A percentile compares a stretch with the other conserved stretches of the same genome.
These are phyloP conservation scores for Cercospora sesami DNA, from an alignment of 2,329 filamentous ascomycete species.

Conservation along the genomic window DNA sequence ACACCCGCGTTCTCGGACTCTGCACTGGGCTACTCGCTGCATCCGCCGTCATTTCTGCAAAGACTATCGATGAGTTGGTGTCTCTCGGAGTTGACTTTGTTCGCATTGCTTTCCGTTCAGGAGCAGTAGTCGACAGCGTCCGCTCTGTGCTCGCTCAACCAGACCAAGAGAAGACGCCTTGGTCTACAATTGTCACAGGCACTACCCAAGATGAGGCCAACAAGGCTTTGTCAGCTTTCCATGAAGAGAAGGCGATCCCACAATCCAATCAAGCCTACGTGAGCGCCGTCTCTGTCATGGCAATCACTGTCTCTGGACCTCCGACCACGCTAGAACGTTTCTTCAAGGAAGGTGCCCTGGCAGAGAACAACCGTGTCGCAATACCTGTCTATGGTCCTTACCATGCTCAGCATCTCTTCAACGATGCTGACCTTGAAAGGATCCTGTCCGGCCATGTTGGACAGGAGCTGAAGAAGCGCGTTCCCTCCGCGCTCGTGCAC, in stretches of 20 bases:
- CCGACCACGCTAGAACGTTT: conserved; percentile 55
- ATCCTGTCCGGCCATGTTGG: conserved; percentile 49
- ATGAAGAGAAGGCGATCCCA: conserved; percentile 55
- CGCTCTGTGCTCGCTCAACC: conserved; percentile 54
- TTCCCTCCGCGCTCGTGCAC: conserved; percentile 48
- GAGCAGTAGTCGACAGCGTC: conserved; percentile 48
- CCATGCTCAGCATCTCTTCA: conserved; percentile 59
- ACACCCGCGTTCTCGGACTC: conserved; percentile 60
- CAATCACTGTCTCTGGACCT: conserved; percentile 61
- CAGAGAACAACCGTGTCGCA: conserved; percentile 52
- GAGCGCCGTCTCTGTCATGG: conserved; percentile 60
- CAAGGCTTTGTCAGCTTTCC: conserved; percentile 58
- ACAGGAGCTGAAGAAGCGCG: conserved; percentile 45
- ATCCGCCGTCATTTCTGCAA: conserved; percentile 64
- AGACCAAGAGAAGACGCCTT: conserved; percentile 59
- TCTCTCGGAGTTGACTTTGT: conserved; percentile 64
- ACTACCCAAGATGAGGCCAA: conserved; percentile 55
- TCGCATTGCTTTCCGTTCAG: conserved; percentile 66
- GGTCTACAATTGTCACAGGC: conserved; percentile 66
- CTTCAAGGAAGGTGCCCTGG: conserved; percentile 52
- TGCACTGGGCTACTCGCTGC: conserved; percentile 71
- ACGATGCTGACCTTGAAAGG: conserved; percentile 52
- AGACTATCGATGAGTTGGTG: conserved; percentile 62
- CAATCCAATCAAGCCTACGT: conserved; percentile 57
- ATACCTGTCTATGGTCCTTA: conserved; percentile 61